Evolutionary conservation across 2,329 filamentous ascomycete species (phyloP), one percentile per base, ranked within the genome.

Genomic region (Ophiocordyceps camponoti-floridani): DNA sequence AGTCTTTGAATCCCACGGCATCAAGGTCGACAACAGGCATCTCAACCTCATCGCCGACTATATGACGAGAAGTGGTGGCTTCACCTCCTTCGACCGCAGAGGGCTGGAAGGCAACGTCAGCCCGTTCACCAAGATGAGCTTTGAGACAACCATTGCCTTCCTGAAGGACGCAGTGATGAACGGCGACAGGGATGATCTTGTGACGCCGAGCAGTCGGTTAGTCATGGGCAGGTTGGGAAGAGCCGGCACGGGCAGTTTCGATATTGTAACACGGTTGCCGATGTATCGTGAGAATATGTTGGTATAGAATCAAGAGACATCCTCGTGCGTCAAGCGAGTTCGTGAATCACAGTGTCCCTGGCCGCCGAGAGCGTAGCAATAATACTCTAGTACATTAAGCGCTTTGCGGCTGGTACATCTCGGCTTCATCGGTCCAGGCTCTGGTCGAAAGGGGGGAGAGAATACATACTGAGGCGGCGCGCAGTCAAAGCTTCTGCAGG

Each of bases 41-140:
- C 66, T 98, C 52, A 95, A 91, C 64, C 73, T 98, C 52, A 96
- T 98, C 54, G 89, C 84, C 42, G 91, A 98, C 61, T 86, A 86
- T 61, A 98, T 98, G 91, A 98, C 91, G n/a, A 76, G 89, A 44
- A 81, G 79, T 47, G 91, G 91, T 51, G 79, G 77, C 2, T 98
- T 93, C 66, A 83, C 79, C 42, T 81, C 91, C 1, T 98, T 98
- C 67, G 94, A 85, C 64, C 82, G 91, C 43, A 93, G 84, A 58
- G 91, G 89, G 1, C 69, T 98, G 48, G 79, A 78, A 57, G 79
- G 84, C 51, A 88, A 85, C 56, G 81, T 89, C 27, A 88, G 81
- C 52, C 87, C 91, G 0, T 89, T 98, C 54, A 89, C 91, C 64
- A 96, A 96, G 73, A 96, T 96, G 89, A 94, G 85, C 61, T 98